Base-by-base conservation (phyloP, 306 rosid genomes). In the Potentilla sterilis region DNA sequence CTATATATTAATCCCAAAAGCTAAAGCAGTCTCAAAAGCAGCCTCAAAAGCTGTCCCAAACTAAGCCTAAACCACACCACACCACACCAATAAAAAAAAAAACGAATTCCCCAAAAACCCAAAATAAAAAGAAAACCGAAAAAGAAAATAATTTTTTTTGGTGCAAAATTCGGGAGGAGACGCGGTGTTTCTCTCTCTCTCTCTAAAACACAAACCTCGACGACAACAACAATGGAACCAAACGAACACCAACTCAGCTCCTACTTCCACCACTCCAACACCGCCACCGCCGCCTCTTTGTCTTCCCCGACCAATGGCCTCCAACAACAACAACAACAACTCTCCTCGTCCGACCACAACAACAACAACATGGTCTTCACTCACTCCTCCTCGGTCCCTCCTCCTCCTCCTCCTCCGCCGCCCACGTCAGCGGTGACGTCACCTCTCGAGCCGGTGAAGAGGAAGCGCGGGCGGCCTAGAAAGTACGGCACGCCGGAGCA, bases 401-500 rank as follows among this genome's bases (percentile, higher is more conserved):
- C 48, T 2, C 48, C 13, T 22, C 58, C 14, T 5, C 40, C 28
- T 5, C 62, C 62, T 9, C 13, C 14, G 4, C 87, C 91, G 6
- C 87, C 91, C 9, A 83, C 96, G 35, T 88, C 92, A 46, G 85
- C 87, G 9, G 87, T 87, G 24, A 87, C 92, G 32, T 88, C 87
- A 2, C 97, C 84, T 15, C 81, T 84, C 0, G 92, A 83, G 62
- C 88, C 96, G 3, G 86, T 81, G 2, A 92, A 93, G 87, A 62
- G 97, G 84, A 94, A 91, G 86, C 81, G 98, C 35, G 98, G 98
- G 5, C 81, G 98, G 38, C 98, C 98, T 1, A 83, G 98, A 67
- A 94, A 91, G 87, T 94, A 94, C 58, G 90, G 91, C 1, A 88
- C 97, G 0, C 97, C 97, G 0, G 97, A 91, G 67, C 93, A 89